Evolutionary conservation across 768 basidiomycete genomes (phyloP).

Genomic region (Hydnum rufescens): DNA sequence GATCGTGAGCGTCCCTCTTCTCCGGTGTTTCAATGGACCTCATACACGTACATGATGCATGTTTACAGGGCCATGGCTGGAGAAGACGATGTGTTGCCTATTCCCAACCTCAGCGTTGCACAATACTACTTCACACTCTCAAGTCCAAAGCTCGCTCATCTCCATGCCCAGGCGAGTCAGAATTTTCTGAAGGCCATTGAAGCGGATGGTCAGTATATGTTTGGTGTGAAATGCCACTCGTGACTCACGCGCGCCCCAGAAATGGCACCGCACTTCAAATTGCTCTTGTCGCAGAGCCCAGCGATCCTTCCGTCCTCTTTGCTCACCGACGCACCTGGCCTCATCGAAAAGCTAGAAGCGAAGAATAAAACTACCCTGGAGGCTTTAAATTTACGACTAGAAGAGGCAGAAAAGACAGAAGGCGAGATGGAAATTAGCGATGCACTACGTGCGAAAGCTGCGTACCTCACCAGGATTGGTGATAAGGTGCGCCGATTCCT

Average conservation of each 20-base stretch:
- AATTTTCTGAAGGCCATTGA: conserved; percentile 55
- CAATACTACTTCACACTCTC: conserved; percentile 63
- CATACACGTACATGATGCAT: too few relatives aligned
- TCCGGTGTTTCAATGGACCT: too few relatives aligned
- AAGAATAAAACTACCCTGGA: conserved; percentile 55
- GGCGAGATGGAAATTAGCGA: conserved; percentile 91
- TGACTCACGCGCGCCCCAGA: conserved; percentile 25
- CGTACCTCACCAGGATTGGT: conserved; percentile 73
- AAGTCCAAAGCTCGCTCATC: conserved; percentile 34
- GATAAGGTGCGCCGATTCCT: conserved; percentile 33
- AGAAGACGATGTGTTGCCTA: conserved; percentile 62
- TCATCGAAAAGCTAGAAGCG: conserved; percentile 35
- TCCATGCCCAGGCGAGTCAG: conserved; percentile 46
- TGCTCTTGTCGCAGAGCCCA: conserved; percentile 17
- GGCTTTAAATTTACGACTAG: conserved; percentile 54
- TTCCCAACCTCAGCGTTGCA: conserved; percentile 68
- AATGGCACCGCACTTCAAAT: conserved; percentile 71
- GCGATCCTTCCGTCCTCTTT: conserved; percentile 8
- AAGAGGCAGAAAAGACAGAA: conserved; percentile 74
- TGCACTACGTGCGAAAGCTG: conserved; percentile 62
- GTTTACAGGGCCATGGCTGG: conserved; percentile 38
- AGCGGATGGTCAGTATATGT: conserved; percentile 43
- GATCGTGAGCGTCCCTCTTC: too few relatives aligned
- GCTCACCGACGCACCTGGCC: neutral
- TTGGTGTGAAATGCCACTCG: conserved; percentile 1